phyloP scores from a whole-genome alignment of 208 protist species.

The Kentomonas sorsogonicus region DNA sequence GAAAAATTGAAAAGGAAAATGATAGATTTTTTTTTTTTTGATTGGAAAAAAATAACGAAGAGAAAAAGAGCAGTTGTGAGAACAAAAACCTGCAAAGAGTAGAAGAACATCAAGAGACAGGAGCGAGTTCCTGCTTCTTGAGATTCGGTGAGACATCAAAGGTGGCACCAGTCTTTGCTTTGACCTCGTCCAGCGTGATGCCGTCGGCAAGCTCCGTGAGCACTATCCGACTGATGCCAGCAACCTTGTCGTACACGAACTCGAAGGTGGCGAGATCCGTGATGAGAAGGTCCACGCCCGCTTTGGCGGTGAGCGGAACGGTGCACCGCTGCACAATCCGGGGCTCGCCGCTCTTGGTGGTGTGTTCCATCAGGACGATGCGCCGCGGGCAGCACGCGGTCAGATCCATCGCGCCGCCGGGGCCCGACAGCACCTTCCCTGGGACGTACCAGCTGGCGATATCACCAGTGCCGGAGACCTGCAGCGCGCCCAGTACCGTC shows the following conservation, averaged over 20 bases:
- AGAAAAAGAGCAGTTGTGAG: background rate
- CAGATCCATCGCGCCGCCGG: constrained; percentile 94
- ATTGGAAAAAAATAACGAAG: background rate
- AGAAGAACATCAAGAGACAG: too few relatives aligned
- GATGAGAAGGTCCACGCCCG: constrained; percentile 88
- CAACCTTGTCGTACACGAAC: constrained; percentile 45
- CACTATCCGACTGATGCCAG: too few relatives aligned
- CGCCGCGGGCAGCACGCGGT: constrained; percentile 73
- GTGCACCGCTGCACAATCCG: constrained; percentile 84
- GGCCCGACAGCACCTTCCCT: constrained; percentile 92
- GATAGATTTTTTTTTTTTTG: background rate
- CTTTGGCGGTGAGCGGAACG: constrained; percentile 81
- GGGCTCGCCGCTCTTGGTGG: constrained; percentile 63
- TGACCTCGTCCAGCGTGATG: constrained; percentile 78
- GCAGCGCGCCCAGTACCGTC: constrained; percentile 92
- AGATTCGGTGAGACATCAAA: constrained; percentile 43
- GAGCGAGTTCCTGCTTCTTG: constrained; percentile 22
- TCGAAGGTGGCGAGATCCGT: constrained; percentile 94
- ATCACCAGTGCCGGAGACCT: constrained; percentile 89
- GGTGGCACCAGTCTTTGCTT: constrained; percentile 34
- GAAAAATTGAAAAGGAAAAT: constrained; percentile 7
- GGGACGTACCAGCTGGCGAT: constrained; percentile 96
- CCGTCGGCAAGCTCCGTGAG: constrained; percentile 79
- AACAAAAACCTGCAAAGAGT: too few relatives aligned
- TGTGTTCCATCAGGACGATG: constrained; percentile 95